Percentiles rank a stretch among this genome's conserved stretches.
These are phyloP conservation scores for Cephalotrichum gorgonifer DNA, from an alignment of 2,329 filamentous ascomycete species.

Conservation along the genomic window DNA sequence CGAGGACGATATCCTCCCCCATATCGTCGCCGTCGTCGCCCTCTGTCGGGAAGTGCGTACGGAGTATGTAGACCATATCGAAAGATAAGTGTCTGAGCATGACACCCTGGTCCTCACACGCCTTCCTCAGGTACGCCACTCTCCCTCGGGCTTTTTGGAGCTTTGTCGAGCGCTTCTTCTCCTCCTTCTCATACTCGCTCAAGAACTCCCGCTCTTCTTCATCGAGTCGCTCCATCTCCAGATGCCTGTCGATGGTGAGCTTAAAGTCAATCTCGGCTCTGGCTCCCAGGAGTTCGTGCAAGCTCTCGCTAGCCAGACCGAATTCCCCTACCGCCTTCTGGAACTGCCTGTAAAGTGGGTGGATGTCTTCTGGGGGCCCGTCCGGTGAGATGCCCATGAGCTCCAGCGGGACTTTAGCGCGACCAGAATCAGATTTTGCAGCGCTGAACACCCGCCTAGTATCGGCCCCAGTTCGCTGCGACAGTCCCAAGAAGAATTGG, in stretches of 20 bases:
- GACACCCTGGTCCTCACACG: conserved; percentile 29
- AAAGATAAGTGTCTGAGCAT: conserved; percentile 27
- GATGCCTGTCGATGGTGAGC: background rate
- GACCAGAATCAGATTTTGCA: background rate
- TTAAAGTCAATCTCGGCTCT: background rate
- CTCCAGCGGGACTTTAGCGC: conserved; percentile 17
- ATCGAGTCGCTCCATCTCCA: conserved; percentile 15
- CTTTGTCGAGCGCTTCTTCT: conserved; percentile 20
- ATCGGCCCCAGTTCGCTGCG: conserved; percentile 7
- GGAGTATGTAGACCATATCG: conserved; percentile 1
- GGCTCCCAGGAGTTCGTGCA: conserved; percentile 24
- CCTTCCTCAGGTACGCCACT: conserved; percentile 17
- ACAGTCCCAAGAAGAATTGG: conserved; percentile 26
- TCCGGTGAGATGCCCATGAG: conserved; percentile 23
- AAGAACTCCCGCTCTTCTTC: conserved; percentile 33
- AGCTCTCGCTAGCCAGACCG: conserved; percentile 36
- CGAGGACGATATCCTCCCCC: conserved; percentile 31
- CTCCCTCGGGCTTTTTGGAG: conserved; percentile 20
- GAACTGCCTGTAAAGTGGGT: conserved; percentile 36
- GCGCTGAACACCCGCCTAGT: background rate
- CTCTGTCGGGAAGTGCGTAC: background rate
- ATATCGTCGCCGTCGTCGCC: conserved; percentile 25
- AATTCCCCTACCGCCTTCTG: conserved; percentile 31
- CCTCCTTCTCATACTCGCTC: conserved; percentile 26
- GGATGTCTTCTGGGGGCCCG: conserved; percentile 26